These are phyloP conservation scores for Cicer judaicum DNA, from an alignment of 306 rosid species.

Conservation along the genomic window DNA sequence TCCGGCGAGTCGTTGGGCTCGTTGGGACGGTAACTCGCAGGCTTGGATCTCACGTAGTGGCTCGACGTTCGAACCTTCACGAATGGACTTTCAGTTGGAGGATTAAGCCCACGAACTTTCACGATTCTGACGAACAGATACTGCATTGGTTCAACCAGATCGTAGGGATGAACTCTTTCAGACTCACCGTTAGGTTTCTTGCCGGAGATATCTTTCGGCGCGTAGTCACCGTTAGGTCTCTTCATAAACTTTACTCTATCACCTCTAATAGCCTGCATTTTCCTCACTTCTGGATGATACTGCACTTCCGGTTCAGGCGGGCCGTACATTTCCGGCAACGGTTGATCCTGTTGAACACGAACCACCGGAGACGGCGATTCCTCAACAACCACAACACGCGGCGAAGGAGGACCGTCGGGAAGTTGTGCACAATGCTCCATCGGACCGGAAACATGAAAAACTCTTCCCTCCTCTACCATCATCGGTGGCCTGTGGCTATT, in stretches of 20 bases:
- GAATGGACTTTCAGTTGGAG: slow-evolving; percentile 58
- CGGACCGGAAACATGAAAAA: slow-evolving; percentile 50
- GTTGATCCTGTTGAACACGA: slow-evolving; percentile 56
- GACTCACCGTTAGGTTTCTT: slow-evolving; percentile 41
- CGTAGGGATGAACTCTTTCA: slow-evolving; percentile 76
- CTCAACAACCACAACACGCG: slow-evolving; percentile 64
- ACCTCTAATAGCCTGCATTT: slow-evolving; percentile 64
- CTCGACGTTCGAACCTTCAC: slow-evolving; percentile 62
- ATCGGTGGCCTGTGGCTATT: slow-evolving; percentile 22
- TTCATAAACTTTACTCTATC: slow-evolving; percentile 67
- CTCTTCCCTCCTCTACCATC: slow-evolving; percentile 61
- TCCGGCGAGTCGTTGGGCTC: slow-evolving; percentile 80
- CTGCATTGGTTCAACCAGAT: slow-evolving; percentile 91
- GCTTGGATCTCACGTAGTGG: slow-evolving; percentile 58
- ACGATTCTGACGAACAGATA: slow-evolving; percentile 74
- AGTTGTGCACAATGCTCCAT: slow-evolving; percentile 45
- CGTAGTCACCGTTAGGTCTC: slow-evolving; percentile 67
- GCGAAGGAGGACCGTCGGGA: slow-evolving; percentile 48
- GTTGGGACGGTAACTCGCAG: slow-evolving; percentile 58
- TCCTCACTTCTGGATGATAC: slow-evolving; percentile 63
- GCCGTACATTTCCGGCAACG: slow-evolving; percentile 42
- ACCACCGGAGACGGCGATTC: slow-evolving; percentile 64
- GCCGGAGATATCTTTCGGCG: slow-evolving; percentile 65
- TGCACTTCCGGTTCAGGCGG: slow-evolving; percentile 52
- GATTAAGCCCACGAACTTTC: slow-evolving; percentile 73